Evolutionary conservation across 768 basidiomycete genomes (phyloP), one percentile per base, ranked within the genome.

Genomic region (Agrocybe praecox): DNA sequence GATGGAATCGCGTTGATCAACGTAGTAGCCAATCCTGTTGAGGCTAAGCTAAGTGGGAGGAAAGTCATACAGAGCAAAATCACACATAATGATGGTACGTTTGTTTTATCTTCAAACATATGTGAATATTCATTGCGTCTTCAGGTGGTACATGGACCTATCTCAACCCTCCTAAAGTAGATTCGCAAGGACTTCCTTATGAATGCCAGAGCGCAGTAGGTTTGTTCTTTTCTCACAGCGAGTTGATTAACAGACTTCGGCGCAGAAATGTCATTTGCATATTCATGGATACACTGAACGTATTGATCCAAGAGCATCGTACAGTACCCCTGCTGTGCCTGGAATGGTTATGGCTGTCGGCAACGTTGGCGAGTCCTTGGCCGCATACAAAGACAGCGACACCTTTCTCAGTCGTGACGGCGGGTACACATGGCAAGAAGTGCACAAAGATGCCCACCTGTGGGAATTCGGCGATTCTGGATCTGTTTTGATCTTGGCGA

Each of bases 381-480:
- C 84, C 0, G 76, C 86, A 0, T 99, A 99, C 74, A 81, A 78
- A 3, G 90, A 98, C 26, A 87, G 88, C 58, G 96, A 98, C 69
- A 97, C 95, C 2, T 98, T 97, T 88, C 81, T 98, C 42, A 94
- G 92, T 54, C 92, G 97, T 4, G 94, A 99, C 64, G 97, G 87
- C 2, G 97, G 97, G 9, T 97, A 97, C 74, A 94, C 92, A 0
- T 99, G 97, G 97, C 87, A 97, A 69, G 97, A 99, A 74, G 89
- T 99, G 0, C 95, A 95, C 77, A 99, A 99, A 69, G 96, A 96
- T 62, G 96, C 97, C 0, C 91, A 98, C 67, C 80, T 98, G 36
- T 99, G 94, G 94, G 95, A 96, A 69, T 98, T 96, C 64, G 96
- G 96, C 24, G 97, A 98, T 74, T 96, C 93, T 0, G 97, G 97